These are phyloP conservation scores for Phytophthora uliginosa DNA, from an alignment of 352 stramenopile species.

Conservation along the genomic window DNA sequence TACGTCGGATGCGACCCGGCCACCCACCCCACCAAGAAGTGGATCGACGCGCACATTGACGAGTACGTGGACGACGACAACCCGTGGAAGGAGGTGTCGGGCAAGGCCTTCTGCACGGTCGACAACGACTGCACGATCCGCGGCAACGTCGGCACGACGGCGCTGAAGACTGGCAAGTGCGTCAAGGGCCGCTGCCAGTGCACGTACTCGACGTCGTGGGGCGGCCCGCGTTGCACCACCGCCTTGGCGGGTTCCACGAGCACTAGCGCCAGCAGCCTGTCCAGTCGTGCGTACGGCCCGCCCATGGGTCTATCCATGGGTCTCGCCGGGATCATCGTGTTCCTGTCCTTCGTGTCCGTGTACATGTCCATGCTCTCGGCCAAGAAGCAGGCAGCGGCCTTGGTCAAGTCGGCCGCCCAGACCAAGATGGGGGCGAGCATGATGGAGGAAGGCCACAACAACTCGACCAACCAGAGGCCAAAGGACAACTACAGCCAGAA, in stretches of 20 bases:
- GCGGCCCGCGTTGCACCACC: slow-evolving; percentile 68
- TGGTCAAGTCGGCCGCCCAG: slow-evolving; percentile 36
- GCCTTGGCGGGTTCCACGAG: slow-evolving; percentile 35
- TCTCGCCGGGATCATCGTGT: slow-evolving; percentile 36
- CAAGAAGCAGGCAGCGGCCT: slow-evolving; percentile 35
- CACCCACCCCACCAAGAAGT: slow-evolving; percentile 73
- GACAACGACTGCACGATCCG: slow-evolving; percentile 63
- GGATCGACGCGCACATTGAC: slow-evolving; percentile 75
- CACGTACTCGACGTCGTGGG: slow-evolving; percentile 56
- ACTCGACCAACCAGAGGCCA: slow-evolving; percentile 30
- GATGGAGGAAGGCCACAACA: slow-evolving; percentile 24
- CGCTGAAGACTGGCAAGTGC: slow-evolving; percentile 55
- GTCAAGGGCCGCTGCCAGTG: slow-evolving; percentile 59
- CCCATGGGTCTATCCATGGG: slow-evolving; percentile 57
- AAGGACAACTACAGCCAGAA: slow-evolving; percentile 75
- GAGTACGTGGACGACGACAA: slow-evolving; percentile 73
- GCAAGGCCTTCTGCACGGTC: slow-evolving; percentile 47
- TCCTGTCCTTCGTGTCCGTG: slow-evolving; percentile 43
- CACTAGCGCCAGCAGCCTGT: slow-evolving; percentile 32
- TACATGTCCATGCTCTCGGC: slow-evolving; percentile 39
- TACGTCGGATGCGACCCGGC: slow-evolving; percentile 65
- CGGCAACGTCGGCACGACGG: slow-evolving; percentile 43
- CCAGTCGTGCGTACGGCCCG: slow-evolving; percentile 56
- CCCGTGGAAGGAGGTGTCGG: slow-evolving; percentile 47
- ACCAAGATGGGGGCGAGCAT: slow-evolving; percentile 40